Conservation (phyloP, 768 basidiomycete species). For the Termitomyces sp. region DNA sequence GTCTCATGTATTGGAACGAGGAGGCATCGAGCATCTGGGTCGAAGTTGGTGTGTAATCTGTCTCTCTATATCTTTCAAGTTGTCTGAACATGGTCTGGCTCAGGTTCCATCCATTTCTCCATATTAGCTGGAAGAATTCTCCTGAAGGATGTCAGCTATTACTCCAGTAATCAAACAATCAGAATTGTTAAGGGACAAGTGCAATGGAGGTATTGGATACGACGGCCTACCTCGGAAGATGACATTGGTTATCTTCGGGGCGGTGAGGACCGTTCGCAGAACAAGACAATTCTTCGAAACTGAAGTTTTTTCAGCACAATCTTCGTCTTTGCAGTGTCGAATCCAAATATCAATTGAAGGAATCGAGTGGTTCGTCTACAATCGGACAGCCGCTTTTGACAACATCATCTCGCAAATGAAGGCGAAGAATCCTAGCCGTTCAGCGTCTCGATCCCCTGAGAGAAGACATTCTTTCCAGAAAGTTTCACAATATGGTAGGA, state of each 20-base stretch:
- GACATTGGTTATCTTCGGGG: slow-evolving; percentile 48
- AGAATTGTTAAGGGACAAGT: slow-evolving; percentile 79
- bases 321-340: slow-evolving; percentile 55
- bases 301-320: slow-evolving; percentile 22
- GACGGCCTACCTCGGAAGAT: slow-evolving; percentile 69
- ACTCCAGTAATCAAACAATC: slow-evolving; percentile 89
- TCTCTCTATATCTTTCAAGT: background rate
- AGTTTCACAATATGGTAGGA: slow-evolving; percentile 36
- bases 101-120: slow-evolving; percentile 91
- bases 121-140: slow-evolving; percentile 82
- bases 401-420: slow-evolving; percentile 76
- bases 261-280: slow-evolving; percentile 47
- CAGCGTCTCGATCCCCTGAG: slow-evolving; percentile 30
- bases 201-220: slow-evolving; percentile 94
- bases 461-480: slow-evolving; percentile 32
- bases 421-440: slow-evolving; percentile 27
- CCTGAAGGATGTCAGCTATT: slow-evolving; percentile 82
- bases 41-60: slow-evolving; percentile 55
- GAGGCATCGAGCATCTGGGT: slow-evolving; percentile 77
- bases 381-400: slow-evolving; percentile 85
- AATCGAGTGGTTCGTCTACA: slow-evolving; percentile 91
- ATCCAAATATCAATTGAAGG: slow-evolving; percentile 79
- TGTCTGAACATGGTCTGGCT: background rate
- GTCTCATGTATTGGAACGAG: slow-evolving; percentile 74
- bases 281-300: background rate